These are phyloP conservation scores for Silene uniflora DNA, from an alignment of 148 eudicot genomes.

Conservation along the genomic window DNA sequence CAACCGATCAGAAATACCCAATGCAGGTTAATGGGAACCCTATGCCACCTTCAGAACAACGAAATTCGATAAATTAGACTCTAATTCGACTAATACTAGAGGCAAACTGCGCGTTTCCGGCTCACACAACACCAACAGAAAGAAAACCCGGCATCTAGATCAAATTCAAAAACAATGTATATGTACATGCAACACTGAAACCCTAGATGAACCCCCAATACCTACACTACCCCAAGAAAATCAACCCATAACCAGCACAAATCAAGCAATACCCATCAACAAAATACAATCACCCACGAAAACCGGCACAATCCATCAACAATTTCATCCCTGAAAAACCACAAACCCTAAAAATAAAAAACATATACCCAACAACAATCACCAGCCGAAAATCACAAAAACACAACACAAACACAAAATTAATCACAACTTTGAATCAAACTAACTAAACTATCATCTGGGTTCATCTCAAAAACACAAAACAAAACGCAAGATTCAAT, in stretches of 20 bases:
- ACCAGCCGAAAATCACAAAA: conserved; percentile 14
- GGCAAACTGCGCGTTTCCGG: conserved; percentile 7
- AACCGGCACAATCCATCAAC: conserved; percentile 14
- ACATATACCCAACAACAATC: conserved; percentile 6
- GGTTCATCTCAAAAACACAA: not conserved
- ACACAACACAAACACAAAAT: not conserved
- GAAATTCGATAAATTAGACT: not conserved
- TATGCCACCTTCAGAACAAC: conserved; percentile 18
- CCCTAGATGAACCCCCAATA: conserved; percentile 19
- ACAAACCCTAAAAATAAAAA: conserved; percentile 26
- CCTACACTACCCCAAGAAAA: conserved; percentile 4
- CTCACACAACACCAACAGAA: not conserved
- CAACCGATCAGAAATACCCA: conserved; percentile 5
- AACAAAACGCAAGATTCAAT: conserved; percentile 17
- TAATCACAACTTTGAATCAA: not conserved
- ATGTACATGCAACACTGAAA: conserved; percentile 28
- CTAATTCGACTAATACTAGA: not conserved
- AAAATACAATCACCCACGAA: conserved; percentile 10
- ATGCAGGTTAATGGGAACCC: conserved; percentile 4
- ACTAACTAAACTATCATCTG: conserved; percentile 7
- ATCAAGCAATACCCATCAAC: conserved; percentile 27
- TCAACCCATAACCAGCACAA: conserved; percentile 9
- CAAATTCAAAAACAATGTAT: conserved; percentile 11
- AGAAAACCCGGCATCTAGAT: not conserved
- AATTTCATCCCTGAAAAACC: not conserved